Evolutionary conservation across 2,329 filamentous ascomycete genomes (phyloP).

Genomic region (Sordariomycetes sp.): DNA sequence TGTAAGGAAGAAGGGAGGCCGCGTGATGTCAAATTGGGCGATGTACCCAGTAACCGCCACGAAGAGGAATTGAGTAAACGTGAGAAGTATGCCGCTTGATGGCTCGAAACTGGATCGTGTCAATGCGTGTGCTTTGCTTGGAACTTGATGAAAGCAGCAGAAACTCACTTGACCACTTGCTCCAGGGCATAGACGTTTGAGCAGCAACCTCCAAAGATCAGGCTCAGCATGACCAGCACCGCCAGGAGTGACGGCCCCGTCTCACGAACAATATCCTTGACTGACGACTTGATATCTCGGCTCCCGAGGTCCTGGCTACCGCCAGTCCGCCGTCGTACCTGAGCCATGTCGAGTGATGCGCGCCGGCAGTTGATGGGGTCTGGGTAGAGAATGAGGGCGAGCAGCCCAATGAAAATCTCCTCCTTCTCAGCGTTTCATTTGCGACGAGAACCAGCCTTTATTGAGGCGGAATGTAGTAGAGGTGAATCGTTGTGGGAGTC

Average conservation of each 20-base stretch:
- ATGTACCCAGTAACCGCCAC: conserved; percentile 71
- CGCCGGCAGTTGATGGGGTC: too few species aligned
- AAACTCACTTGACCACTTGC: conserved; percentile 83
- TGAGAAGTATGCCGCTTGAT: conserved; percentile 71
- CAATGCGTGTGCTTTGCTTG: conserved; percentile 7
- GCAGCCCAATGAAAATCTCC: too few species aligned
- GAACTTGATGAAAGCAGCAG: conserved; percentile 6
- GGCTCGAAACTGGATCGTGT: conserved; percentile 59
- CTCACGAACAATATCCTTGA: too few species aligned
- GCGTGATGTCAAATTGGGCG: conserved; percentile 60
- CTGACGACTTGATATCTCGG: too few species aligned
- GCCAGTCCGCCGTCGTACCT: too few species aligned
- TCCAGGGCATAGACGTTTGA: conserved; percentile 96
- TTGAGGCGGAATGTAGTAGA: too few species aligned
- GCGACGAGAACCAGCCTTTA: too few species aligned
- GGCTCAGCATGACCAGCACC: conserved; percentile 58
- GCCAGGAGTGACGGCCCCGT: conserved; percentile 34
- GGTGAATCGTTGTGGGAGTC: too few species aligned
- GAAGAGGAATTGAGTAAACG: conserved; percentile 81
- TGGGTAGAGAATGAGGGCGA: too few species aligned
- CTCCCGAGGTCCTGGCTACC: too few species aligned
- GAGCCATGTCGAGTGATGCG: too few species aligned
- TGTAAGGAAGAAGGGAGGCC: conserved; percentile 63
- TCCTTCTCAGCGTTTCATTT: too few species aligned
- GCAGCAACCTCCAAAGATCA: conserved; percentile 95